Percentiles rank a stretch among this genome's conserved stretches.
These are phyloP conservation scores for Adansonia grandidieri DNA, from an alignment of 441 rosid species.

Conservation along the genomic window DNA sequence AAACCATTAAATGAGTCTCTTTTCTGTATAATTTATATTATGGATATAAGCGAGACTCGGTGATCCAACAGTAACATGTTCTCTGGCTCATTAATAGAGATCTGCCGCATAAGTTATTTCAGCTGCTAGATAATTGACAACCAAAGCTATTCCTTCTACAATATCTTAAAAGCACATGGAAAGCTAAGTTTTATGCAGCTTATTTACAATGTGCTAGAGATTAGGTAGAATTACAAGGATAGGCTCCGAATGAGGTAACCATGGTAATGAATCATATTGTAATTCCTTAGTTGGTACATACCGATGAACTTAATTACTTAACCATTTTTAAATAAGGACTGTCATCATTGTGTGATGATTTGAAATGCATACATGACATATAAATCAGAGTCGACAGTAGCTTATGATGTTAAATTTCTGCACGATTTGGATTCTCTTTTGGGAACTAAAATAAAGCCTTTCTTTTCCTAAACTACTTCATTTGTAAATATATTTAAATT, in stretches of 20 bases:
- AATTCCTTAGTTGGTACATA: neutral
- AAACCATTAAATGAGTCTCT: neutral
- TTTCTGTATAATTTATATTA: neutral
- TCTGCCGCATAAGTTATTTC: neutral
- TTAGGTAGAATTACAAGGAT: neutral
- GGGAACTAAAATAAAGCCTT: conserved; percentile 1
- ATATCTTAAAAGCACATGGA: neutral
- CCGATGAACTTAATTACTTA: neutral
- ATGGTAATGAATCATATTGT: neutral
- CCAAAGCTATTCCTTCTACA: neutral
- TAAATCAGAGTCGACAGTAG: neutral
- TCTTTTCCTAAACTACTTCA: conserved; percentile 20
- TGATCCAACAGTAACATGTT: neutral
- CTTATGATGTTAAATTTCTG: conserved; percentile 21
- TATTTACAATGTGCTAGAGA: neutral
- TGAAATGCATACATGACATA: neutral
- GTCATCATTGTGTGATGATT: neutral
- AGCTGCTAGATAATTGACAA: neutral
- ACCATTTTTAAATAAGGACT: conserved; percentile 7
- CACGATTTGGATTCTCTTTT: conserved; percentile 23
- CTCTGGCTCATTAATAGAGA: neutral
- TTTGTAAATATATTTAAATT: conserved; percentile 21
- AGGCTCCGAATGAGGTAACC: neutral
- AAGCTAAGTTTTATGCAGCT: neutral
- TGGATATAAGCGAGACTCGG: no score